These are phyloP conservation scores for Euptelea pleiosperma DNA, from an alignment of 164 flowering plant species.

Conservation along the genomic window DNA sequence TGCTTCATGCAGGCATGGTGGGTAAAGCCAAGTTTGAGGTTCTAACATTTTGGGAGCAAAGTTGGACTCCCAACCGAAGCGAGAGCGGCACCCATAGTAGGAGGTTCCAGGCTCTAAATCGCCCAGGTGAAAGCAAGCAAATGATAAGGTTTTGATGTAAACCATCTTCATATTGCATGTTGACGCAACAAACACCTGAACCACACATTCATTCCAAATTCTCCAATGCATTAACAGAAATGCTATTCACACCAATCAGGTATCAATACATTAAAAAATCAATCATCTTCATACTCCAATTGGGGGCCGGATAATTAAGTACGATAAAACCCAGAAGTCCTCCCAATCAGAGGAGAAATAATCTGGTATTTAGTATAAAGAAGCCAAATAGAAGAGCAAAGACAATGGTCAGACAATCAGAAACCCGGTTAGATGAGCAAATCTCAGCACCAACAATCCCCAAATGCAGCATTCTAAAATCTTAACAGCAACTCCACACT, in stretches of 20 bases:
- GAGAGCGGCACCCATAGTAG: too few relatives aligned
- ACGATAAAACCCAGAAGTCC: neutral
- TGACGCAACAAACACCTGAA: too few relatives aligned
- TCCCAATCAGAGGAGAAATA: conserved; percentile 6
- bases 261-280: conserved; percentile 10
- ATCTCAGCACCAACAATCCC: conserved; percentile 11
- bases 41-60: too few relatives aligned
- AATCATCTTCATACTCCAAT: neutral
- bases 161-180: too few relatives aligned
- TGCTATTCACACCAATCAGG: conserved; percentile 8
- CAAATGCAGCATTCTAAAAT: neutral
- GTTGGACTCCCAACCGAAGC: too few relatives aligned
- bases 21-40: too few relatives aligned
- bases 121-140: too few relatives aligned
- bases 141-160: too few relatives aligned
- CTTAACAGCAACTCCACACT: conserved; percentile 1
- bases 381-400: neutral
- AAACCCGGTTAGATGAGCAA: conserved; percentile 11
- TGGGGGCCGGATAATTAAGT: too few relatives aligned
- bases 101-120: too few relatives aligned
- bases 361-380: neutral
- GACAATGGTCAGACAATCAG: conserved; percentile 13
- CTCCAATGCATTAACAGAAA: conserved; percentile 10
- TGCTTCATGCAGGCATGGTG: too few relatives aligned
- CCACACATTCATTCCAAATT: too few relatives aligned